Conservation (phyloP, 257 asterid species). For the Ajuga chamaepitys region DNA sequence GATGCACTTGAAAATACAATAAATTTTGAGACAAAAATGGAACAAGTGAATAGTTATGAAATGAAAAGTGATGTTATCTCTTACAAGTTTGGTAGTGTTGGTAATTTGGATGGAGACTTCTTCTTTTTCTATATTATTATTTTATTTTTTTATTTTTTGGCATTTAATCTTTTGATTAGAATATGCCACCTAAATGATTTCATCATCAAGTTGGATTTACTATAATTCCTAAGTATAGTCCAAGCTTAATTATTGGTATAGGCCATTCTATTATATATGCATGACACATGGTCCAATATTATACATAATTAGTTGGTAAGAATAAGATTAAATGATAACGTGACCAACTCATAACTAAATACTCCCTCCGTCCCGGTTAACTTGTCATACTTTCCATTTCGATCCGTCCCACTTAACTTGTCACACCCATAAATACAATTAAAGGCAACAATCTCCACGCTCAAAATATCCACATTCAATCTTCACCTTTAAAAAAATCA, state of each 20-base stretch:
- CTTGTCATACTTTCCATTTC: no score
- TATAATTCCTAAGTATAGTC: constrained; percentile 5
- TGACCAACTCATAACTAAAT: no score
- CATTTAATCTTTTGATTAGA: neutral
- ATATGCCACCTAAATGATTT: constrained; percentile 13
- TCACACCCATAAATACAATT: no score
- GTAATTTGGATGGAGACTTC: neutral
- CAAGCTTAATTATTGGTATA: constrained; percentile 5
- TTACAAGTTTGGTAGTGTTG: neutral
- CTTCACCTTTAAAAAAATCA: no score
- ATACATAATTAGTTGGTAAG: neutral
- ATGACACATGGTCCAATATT: constrained; percentile 6
- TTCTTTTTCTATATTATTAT: neutral
- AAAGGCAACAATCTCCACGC: no score
- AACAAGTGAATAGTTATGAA: no score
- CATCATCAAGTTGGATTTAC: constrained; percentile 4
- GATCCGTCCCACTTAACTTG: no score
- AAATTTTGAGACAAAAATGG: no score
- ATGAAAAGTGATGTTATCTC: neutral
- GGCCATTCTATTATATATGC: neutral
- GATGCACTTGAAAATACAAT: no score
- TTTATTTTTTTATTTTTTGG: neutral
- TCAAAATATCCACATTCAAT: no score
- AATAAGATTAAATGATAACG: constrained; percentile 1
- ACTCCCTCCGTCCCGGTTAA: no score